Evolutionary conservation across 2,329 filamentous ascomycete genomes (phyloP).

Genomic region (Colletotrichum sp.): DNA sequence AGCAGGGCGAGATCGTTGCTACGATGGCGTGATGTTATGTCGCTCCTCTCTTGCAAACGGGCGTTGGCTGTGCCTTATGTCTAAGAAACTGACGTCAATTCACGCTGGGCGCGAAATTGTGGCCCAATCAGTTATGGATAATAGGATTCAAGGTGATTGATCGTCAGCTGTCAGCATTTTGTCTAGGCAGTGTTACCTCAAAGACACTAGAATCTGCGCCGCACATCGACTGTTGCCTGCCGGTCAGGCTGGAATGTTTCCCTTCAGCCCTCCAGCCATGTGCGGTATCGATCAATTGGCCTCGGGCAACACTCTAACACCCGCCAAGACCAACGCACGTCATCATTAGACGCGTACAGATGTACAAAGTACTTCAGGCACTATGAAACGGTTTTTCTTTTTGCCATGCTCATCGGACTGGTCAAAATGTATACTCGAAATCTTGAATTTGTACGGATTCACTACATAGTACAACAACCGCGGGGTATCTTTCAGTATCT

Average conservation of each 20-base stretch:
- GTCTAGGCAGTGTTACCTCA: accelerated
- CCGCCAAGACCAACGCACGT: no score
- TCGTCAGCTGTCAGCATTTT: neutral
- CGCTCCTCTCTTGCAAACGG: neutral
- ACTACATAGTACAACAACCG: neutral
- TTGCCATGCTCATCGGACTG: no score
- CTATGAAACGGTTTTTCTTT: no score
- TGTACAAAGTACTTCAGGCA: no score
- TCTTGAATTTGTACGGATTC: accelerated
- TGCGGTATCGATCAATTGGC: no score
- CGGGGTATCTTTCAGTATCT: neutral
- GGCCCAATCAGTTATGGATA: neutral
- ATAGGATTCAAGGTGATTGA: neutral
- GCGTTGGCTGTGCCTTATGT: neutral
- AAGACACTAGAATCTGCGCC: neutral
- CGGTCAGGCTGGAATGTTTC: neutral
- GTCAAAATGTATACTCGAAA: neutral
- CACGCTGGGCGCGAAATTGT: accelerated
- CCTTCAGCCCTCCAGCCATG: neutral
- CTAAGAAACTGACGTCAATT: neutral
- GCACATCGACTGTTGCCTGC: neutral
- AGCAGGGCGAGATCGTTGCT: neutral
- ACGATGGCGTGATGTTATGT: neutral
- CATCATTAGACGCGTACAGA: no score
- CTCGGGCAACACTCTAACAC: no score